Percentiles rank a stretch among this genome's conserved stretches.
phyloP scores from a whole-genome alignment of 2,329 filamentous ascomycete genomes.

The Chaetomium olivaceum region DNA sequence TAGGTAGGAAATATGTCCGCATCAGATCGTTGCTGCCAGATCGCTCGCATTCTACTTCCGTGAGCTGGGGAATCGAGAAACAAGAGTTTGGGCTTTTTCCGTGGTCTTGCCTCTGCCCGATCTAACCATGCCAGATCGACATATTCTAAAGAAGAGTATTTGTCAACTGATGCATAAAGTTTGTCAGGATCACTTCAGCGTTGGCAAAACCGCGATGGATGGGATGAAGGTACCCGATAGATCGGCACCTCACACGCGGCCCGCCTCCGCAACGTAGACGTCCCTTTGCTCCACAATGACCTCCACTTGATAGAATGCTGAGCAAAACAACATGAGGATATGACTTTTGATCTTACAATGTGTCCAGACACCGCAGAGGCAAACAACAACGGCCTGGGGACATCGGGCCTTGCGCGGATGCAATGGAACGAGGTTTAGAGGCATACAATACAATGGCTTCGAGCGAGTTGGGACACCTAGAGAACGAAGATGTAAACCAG shows the following conservation, averaged over 20 bases:
- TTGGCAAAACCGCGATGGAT: neutral
- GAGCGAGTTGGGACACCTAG: neutral
- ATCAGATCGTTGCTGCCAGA: neutral
- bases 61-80: neutral
- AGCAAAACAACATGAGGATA: neutral
- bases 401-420: neutral
- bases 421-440: neutral
- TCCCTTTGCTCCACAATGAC: neutral
- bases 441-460: neutral
- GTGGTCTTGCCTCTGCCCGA: neutral
- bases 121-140: too few species aligned
- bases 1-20: neutral
- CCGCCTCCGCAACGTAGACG: slow-evolving; percentile 11
- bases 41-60: neutral
- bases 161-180: neutral
- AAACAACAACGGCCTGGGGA: too few species aligned
- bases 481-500: neutral
- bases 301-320: neutral
- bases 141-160: neutral
- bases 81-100: neutral
- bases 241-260: neutral
- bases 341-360: too few species aligned
- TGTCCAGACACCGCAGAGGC: too few species aligned
- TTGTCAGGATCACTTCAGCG: neutral
- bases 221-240: slow-evolving; percentile 22